A percentile compares a stretch with the other conserved stretches of the same genome.
These are phyloP conservation scores for Suhomyces pyralidae DNA, from an alignment of 805 yeast genomes.

Conservation along the genomic window DNA sequence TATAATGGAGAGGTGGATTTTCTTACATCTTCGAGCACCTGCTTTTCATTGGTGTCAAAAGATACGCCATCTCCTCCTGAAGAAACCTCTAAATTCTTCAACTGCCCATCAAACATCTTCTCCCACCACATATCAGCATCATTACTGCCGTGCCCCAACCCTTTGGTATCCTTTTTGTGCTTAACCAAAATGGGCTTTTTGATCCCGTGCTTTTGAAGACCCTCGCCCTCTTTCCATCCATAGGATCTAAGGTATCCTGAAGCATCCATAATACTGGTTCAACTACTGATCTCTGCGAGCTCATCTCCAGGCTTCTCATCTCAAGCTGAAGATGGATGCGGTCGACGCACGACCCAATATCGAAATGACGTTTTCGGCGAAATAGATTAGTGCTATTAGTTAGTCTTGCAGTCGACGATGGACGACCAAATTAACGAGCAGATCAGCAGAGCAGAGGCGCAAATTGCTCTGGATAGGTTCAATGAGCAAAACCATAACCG, in stretches of 20 bases:
- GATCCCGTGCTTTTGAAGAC: slow-evolving; percentile 73
- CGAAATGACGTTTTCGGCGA: neutral
- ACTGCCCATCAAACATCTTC: slow-evolving; percentile 86
- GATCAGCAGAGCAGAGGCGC: neutral
- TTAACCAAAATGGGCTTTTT: slow-evolving; percentile 83
- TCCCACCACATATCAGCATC: slow-evolving; percentile 98
- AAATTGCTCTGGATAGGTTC: neutral
- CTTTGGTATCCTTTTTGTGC: slow-evolving; percentile 87
- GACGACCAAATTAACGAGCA: neutral
- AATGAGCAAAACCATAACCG: neutral
- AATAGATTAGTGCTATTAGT: too few species aligned
- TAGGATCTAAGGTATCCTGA: slow-evolving; percentile 65
- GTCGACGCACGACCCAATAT: neutral
- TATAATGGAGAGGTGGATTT: slow-evolving; percentile 70
- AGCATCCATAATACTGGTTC: slow-evolving; percentile 60
- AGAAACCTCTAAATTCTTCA: slow-evolving; percentile 68
- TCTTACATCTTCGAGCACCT: slow-evolving; percentile 45
- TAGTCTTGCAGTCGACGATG: neutral
- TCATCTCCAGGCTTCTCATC: neutral
- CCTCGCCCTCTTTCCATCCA: slow-evolving; percentile 94
- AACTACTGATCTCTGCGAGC: neutral
- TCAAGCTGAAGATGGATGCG: neutral
- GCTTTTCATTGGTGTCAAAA: slow-evolving; percentile 52
- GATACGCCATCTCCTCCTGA: slow-evolving; percentile 35
- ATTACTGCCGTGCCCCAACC: slow-evolving; percentile 75